phyloP scores from a whole-genome alignment of 371 early-diverging fungal genomes.

The Lichtheimia ramosa region DNA sequence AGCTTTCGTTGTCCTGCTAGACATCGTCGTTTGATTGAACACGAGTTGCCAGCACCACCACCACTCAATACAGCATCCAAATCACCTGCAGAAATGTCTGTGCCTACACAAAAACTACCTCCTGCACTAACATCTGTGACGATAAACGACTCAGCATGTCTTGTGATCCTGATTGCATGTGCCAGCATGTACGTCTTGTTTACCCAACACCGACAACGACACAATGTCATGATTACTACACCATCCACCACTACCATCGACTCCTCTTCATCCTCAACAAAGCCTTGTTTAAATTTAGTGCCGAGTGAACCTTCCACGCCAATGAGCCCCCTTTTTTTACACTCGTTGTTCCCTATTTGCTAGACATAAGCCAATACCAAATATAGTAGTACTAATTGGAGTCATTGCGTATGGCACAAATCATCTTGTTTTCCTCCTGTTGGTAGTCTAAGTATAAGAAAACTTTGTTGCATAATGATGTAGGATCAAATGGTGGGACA shows the following conservation, averaged over 20 bases:
- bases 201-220: background rate
- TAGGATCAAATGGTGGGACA: too few species aligned
- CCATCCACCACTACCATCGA: background rate
- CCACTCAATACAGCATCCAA: background rate
- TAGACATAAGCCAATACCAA: background rate
- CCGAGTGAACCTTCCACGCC: constrained; percentile 9
- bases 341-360: constrained; percentile 9
- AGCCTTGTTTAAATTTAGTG: background rate
- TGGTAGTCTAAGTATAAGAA: too few species aligned
- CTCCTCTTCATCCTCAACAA: background rate
- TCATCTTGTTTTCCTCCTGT: too few species aligned
- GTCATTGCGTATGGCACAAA: too few species aligned
- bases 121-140: background rate
- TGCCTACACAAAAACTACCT: background rate
- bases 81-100: background rate
- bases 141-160: background rate
- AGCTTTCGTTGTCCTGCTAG: background rate
- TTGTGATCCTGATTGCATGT: background rate
- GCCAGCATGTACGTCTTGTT: background rate
- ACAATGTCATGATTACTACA: background rate
- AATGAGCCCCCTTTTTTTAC: constrained; percentile 9
- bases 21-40: background rate
- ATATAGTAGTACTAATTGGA: background rate
- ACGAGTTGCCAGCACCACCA: background rate
- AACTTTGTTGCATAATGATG: too few species aligned